Conservation (phyloP, 2,329 filamentous ascomycete genomes). For the Paraphoma sp. region DNA sequence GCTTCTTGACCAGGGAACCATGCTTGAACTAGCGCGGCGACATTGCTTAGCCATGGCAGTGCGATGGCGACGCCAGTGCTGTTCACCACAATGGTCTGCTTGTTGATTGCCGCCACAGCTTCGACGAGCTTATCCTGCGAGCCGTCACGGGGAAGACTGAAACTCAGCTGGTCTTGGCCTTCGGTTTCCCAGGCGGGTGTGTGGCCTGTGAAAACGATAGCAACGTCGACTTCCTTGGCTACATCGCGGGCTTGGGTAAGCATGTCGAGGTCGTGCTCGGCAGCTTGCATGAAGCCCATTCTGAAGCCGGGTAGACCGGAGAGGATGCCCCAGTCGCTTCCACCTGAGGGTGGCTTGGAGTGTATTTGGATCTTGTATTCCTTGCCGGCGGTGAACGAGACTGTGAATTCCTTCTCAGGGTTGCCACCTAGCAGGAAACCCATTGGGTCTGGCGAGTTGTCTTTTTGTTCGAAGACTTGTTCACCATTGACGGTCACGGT, state of each 20-base stretch:
- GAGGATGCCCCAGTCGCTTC: constrained; percentile 50
- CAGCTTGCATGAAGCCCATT: constrained; percentile 41
- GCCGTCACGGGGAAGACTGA: constrained; percentile 61
- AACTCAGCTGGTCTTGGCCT: constrained; percentile 65
- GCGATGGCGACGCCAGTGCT: constrained; percentile 78
- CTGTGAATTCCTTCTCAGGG: constrained; percentile 66
- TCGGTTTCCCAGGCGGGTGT: constrained; percentile 55
- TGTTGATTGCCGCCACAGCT: constrained; percentile 70
- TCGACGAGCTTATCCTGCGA: constrained; percentile 69
- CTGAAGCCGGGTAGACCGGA: constrained; percentile 40
- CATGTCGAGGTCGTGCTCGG: constrained; percentile 39
- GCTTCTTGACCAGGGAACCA: constrained; percentile 53
- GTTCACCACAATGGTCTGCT: constrained; percentile 74
- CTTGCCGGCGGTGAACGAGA: constrained; percentile 65
- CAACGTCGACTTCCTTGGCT: constrained; percentile 35
- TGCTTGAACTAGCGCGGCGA: constrained; percentile 49
- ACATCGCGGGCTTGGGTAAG: constrained; percentile 30
- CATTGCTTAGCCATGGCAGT: constrained; percentile 68
- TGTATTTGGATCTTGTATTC: constrained; percentile 66
- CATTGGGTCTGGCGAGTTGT: constrained; percentile 65
- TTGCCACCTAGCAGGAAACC: constrained; percentile 72
- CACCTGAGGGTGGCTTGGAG: constrained; percentile 64
- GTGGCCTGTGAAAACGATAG: constrained; percentile 44
- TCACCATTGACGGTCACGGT: constrained; percentile 34
- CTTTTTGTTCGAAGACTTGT: constrained; percentile 37